Evolutionary conservation across 2,329 filamentous ascomycete species (phyloP), one percentile per base, ranked within the genome.

Genomic region (Exophiala lecanii-corni): DNA sequence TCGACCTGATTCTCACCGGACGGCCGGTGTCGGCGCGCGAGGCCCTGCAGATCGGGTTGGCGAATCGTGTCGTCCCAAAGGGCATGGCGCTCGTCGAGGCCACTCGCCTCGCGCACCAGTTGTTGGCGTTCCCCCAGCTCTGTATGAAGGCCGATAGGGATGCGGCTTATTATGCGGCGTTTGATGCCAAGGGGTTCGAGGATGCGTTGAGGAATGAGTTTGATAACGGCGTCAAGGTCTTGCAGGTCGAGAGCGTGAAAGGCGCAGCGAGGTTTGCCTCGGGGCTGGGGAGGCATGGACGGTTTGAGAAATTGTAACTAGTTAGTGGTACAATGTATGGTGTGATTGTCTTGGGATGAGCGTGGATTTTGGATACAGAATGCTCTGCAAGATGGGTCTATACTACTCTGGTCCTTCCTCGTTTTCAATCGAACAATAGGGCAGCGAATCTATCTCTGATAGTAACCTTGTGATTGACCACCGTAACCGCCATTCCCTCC

Each of bases 1-100:
- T 78, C 41, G 76, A 79, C 55, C 73, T 79, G 69, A 75, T 78
- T 12, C 59, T 79, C 4, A 79, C 76, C 0, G 75, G 76, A 0
- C 60, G 74, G 1, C 53, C 66, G 0, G 71, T 79, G 0, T 51
- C 48, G 0, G 74, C 75, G 0, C 52, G 65, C 13, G 74, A 79
- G 50, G 75, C 75, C 0, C 50, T 75, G 19, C 37, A 55, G 1
- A 74, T 77, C 62, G 75, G 74, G 1, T 60, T 79, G 5, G 75
- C 69, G 6, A 78, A 72, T 54, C 62, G 74, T 0, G 67, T 78
- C 1, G 74, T 78, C 1, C 62, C 66, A 0, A 71, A 70, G 45
- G 75, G 74, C 0, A 65, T 67, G 45, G 69, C 70, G 3, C 43
- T 74, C n/a, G 63, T 69, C 5, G 73, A 73, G 49, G 74, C 75